Conservation (phyloP, 768 basidiomycete genomes). For the Tulasnella sp. region DNA sequence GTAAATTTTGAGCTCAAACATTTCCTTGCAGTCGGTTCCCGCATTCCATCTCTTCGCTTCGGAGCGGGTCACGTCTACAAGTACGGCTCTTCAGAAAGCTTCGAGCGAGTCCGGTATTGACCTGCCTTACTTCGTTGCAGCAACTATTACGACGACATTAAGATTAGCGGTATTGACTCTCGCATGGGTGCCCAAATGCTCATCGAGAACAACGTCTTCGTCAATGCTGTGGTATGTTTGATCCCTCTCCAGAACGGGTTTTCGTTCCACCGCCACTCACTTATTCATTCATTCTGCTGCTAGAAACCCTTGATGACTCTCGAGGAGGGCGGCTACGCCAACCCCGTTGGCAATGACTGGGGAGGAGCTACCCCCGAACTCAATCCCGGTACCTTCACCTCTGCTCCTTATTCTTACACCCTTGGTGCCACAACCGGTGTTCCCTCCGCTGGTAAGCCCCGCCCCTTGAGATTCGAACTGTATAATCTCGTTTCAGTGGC, state of each 20-base stretch:
- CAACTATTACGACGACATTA: slow-evolving; percentile 20
- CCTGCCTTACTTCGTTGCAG: not conserved
- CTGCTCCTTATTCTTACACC: slow-evolving; percentile 16
- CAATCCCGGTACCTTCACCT: slow-evolving; percentile 22
- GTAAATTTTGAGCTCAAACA: not conserved
- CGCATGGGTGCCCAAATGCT: slow-evolving; percentile 24
- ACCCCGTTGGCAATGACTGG: slow-evolving; percentile 15
- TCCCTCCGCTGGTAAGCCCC: not conserved
- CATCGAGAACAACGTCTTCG: not conserved
- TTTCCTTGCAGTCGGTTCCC: slow-evolving; percentile 36
- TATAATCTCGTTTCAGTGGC: not conserved
- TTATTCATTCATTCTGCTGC: not conserved
- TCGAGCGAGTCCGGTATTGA: not conserved
- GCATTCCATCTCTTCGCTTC: slow-evolving; percentile 47
- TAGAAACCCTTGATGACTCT: slow-evolving; percentile 7
- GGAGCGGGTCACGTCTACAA: slow-evolving; percentile 21
- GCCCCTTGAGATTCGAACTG: no score
- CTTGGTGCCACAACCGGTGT: slow-evolving; percentile 16
- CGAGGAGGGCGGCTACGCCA: not conserved
- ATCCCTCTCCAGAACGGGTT: not conserved
- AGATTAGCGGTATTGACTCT: slow-evolving; percentile 15
- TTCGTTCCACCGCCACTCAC: not conserved
- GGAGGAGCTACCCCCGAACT: slow-evolving; percentile 19
- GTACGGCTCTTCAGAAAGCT: not conserved
- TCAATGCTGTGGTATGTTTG: not conserved